Evolutionary conservation across 352 stramenopile genomes (phyloP).

Genomic region (Pythium coloratum): DNA sequence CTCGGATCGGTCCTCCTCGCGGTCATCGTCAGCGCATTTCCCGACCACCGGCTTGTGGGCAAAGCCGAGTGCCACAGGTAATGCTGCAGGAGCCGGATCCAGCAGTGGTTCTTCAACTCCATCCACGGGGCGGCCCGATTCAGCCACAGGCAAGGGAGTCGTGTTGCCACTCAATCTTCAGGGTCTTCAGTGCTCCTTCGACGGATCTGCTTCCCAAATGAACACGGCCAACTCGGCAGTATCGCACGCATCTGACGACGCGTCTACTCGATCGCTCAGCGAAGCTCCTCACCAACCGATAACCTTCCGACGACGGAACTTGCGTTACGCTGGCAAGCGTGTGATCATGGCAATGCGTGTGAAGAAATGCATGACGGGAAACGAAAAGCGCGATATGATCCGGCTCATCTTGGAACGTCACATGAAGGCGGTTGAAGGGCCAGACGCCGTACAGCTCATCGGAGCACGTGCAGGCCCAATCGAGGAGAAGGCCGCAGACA

Average conservation of each 20-base stretch:
- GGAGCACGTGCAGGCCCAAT: background rate
- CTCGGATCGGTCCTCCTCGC: constrained; percentile 22
- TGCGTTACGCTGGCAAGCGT: constrained; percentile 61
- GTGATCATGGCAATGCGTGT: constrained; percentile 71
- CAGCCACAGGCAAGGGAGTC: constrained; percentile 1
- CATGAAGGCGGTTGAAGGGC: constrained; percentile 13
- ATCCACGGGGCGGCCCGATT: constrained; percentile 7
- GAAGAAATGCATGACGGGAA: constrained; percentile 40
- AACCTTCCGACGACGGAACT: constrained; percentile 27
- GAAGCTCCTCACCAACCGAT: background rate
- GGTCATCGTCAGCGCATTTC: constrained; percentile 17
- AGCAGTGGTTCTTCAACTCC: background rate
- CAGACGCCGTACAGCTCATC: background rate
- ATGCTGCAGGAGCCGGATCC: background rate
- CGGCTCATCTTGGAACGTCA: constrained; percentile 47
- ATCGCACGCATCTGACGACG: background rate
- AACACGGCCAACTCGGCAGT: background rate
- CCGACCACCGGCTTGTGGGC: constrained; percentile 11
- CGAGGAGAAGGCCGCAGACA: background rate
- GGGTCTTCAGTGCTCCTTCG: constrained; percentile 8
- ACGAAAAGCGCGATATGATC: constrained; percentile 65
- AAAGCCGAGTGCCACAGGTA: constrained; percentile 10
- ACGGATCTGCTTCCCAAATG: background rate
- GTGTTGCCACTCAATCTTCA: constrained; percentile 26
- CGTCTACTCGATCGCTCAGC: background rate